Percentiles rank a stretch among this genome's conserved stretches.
These are phyloP conservation scores for Hypocreales sp. DNA, from an alignment of 2,329 filamentous ascomycete genomes.

Conservation along the genomic window DNA sequence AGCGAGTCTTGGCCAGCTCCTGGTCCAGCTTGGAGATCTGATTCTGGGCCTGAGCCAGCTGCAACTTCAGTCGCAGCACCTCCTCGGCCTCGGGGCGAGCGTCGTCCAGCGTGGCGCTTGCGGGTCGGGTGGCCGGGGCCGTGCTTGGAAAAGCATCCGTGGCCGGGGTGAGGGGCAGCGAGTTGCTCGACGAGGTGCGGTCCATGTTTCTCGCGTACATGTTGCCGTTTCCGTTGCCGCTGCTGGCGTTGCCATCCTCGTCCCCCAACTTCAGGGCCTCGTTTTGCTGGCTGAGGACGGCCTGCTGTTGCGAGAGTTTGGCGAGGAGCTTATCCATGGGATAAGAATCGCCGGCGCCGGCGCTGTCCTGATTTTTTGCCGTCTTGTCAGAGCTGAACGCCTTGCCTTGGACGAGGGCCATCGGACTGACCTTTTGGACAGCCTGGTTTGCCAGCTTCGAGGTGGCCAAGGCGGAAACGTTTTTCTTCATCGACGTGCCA, in stretches of 20 bases:
- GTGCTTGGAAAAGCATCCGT: slow-evolving; percentile 35
- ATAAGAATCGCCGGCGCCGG: slow-evolving; percentile 22
- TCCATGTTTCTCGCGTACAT: slow-evolving; percentile 22
- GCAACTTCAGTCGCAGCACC: slow-evolving; percentile 50
- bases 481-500: slow-evolving; percentile 20
- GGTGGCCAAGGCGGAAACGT: slow-evolving; percentile 30
- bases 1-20: slow-evolving; percentile 50
- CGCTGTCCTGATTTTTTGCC: slow-evolving; percentile 26
- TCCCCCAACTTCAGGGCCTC: slow-evolving; percentile 30
- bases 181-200: slow-evolving; percentile 37
- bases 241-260: slow-evolving; percentile 15
- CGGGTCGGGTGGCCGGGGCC: slow-evolving; percentile 32
- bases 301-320: slow-evolving; percentile 58
- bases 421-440: slow-evolving; percentile 34
- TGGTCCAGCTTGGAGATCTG: slow-evolving; percentile 58
- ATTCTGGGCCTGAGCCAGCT: slow-evolving; percentile 55
- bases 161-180: slow-evolving; percentile 46
- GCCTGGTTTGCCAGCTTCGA: slow-evolving; percentile 41
- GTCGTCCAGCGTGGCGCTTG: slow-evolving; percentile 33
- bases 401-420: too few relatives aligned
- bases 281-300: slow-evolving; percentile 41
- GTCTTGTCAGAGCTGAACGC: too few relatives aligned
- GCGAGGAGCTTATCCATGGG: slow-evolving; percentile 60
- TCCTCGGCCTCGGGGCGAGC: slow-evolving; percentile 33
- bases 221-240: too few relatives aligned